These are phyloP conservation scores for Geranium rotundifolium DNA, from an alignment of 345 rosid species.

Conservation along the genomic window DNA sequence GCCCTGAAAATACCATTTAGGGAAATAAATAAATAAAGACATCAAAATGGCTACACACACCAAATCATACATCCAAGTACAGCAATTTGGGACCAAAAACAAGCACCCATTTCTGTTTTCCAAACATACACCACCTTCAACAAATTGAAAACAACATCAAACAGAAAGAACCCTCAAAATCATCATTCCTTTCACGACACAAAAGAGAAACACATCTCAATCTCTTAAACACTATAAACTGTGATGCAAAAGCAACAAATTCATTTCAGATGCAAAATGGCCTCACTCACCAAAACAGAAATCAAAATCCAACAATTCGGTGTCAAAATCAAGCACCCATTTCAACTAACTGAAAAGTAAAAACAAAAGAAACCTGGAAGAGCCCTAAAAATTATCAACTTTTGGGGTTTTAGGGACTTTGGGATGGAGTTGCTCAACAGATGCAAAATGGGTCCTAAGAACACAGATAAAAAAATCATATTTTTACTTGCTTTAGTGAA, in stretches of 20 bases:
- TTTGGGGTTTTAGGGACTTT: too few species aligned
- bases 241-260: background rate
- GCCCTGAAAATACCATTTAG: background rate
- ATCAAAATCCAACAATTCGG: too few species aligned
- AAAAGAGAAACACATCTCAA: background rate
- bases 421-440: too few species aligned
- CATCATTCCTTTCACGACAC: background rate
- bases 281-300: too few species aligned
- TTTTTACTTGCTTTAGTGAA: too few species aligned
- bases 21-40: too few species aligned
- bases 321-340: too few species aligned
- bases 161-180: background rate
- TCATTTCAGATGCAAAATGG: background rate
- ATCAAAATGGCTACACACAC: background rate
- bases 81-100: background rate
- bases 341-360: too few species aligned
- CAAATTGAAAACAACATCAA: too few species aligned
- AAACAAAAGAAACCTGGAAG: too few species aligned
- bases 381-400: too few species aligned
- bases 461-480: too few species aligned
- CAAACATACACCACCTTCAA: background rate
- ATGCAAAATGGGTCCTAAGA: background rate
- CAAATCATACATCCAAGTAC: background rate
- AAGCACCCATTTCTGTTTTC: background rate
- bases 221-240: background rate